These are phyloP conservation scores for Globisporangium ultimum DNA, from an alignment of 352 stramenopile species.

Conservation along the genomic window DNA sequence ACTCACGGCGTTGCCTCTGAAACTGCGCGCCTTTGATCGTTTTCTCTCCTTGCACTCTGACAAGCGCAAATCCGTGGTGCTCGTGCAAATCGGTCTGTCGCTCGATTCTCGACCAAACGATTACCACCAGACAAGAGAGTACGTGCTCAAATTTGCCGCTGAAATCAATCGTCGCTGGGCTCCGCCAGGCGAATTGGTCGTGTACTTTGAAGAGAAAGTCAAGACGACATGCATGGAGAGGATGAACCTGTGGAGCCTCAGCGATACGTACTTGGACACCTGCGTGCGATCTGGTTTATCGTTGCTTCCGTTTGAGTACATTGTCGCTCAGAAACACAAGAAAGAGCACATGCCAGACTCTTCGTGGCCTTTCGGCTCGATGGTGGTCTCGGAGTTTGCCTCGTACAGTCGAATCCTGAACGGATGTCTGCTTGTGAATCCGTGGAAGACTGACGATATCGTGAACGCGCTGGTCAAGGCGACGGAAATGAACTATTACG, in stretches of 20 bases:
- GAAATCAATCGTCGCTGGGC: constrained; percentile 91
- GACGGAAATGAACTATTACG: constrained; percentile 73
- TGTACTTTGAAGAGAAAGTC: constrained; percentile 67
- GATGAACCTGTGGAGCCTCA: constrained; percentile 65
- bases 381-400: constrained; percentile 97
- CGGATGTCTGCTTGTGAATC: constrained; percentile 96
- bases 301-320: constrained; percentile 76
- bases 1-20: constrained; percentile 95
- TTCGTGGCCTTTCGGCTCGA: constrained; percentile 63
- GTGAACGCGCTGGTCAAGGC: constrained; percentile 61
- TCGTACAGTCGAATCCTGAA: constrained; percentile 95
- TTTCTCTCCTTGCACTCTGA: constrained; percentile 90
- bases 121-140: constrained; percentile 90
- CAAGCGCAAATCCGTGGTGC: constrained; percentile 61
- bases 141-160: constrained; percentile 87
- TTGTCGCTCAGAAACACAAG: constrained; percentile 61
- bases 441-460: constrained; percentile 94
- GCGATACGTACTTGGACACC: constrained; percentile 68
- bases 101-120: constrained; percentile 87
- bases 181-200: constrained; percentile 45
- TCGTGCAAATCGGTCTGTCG: constrained; percentile 73
- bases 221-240: constrained; percentile 68
- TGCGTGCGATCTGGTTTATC: constrained; percentile 65
- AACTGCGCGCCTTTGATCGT: constrained; percentile 94
- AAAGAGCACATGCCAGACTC: constrained; percentile 31